Base-by-base conservation (phyloP, 2,329 filamentous ascomycete genomes). In the Fusarium camptoceras region DNA sequence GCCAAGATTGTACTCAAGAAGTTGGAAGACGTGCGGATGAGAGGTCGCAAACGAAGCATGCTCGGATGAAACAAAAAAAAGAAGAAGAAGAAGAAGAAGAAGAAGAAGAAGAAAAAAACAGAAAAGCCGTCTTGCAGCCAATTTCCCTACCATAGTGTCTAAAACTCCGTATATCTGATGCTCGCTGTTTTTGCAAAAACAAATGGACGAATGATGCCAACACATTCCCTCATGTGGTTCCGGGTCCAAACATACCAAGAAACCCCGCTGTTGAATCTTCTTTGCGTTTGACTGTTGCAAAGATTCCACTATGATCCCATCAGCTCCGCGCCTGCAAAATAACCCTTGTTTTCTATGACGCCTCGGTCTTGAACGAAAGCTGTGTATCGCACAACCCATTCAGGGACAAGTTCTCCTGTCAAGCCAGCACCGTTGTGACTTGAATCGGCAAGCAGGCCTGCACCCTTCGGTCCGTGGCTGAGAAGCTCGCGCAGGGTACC, bases 331-430 rank as follows among this genome's bases (percentile, higher is more conserved):
- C 90, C 89, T 2, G 95, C 95, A 83, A 98, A 98, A 81, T 98
- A 98, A 10, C 96, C 96, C 84, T 98, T 99, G 78, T 96, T 97
- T 84, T 99, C 96, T 71, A 99, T 95, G 11, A 99, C 96, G 16
- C 96, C 96, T 56, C 96, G 87, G 78, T 98, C 92, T 79, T 92
- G 92, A 42, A 98, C 93, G 62, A 98, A 95, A 2, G 96, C 96
- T 39, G 95, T 98, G 79, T 99, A 99, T 79, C 98, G 97, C 72
- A 95, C 91, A 28, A 98, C 96, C 95, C 96, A 99, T 78, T 95
- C 90, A 28, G 96, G 94, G 62, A 89, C 87, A 50, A 98, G 86
- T 70, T 97, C 90, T 7, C 94, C 94, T 72, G 87, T 85, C 60
- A 97, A 83, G 1, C 92, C 91, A 12, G 83, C 79, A 20, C 79